Evolutionary conservation across 176 grass and related monocot species (phyloP), one percentile per base, ranked within the genome.

Genomic region (Lolium perenne): DNA sequence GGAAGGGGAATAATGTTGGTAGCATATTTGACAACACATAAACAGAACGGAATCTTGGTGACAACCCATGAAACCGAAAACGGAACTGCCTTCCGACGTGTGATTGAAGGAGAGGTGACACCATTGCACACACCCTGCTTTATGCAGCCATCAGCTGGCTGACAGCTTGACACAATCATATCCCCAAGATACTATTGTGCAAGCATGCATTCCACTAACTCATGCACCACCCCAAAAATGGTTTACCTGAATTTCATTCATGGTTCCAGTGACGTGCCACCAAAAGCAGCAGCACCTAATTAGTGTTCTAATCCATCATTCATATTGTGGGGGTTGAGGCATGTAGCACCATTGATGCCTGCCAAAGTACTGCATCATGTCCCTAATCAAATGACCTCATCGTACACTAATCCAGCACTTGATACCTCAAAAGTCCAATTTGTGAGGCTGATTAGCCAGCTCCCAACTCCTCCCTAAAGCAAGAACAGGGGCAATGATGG

Each of bases 131-230:
- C 64, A 38, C 80, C 12, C 32, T 47, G 25, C 18, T 63, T 58
- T 61, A 10, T 13, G 70, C 20, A 75, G 0, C 21, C 46, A 55
- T 54, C 82, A 63, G 77, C 73, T 76, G 69, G 82, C 35, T 78
- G 78, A 77, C 71, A 81, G 76, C 86, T 88, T 22, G 25, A 82
- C 71, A 85, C 18, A 82, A 71, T 71, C 50, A 77, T 81, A 8
- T 35, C 60, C 35, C 60, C 35, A 16, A 16, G 22, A 38, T 40
- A 18, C 61, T 21, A 35, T 75, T 67, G 21, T 26, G 21, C 55
- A 60, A 70, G 85, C 82, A 70, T 88, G 83, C 71, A 40, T 61
- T 41, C 71, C 83, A 89, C 65, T 84, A 50, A 64, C 86, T 51
- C 65, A 18, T 8, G 55, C 78, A 55, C 32, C 56, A 23, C 49